Percentiles rank a stretch among this genome's conserved stretches.
Conservation (phyloP, 306 rosid genomes). For the Rosa lucieae region DNA sequence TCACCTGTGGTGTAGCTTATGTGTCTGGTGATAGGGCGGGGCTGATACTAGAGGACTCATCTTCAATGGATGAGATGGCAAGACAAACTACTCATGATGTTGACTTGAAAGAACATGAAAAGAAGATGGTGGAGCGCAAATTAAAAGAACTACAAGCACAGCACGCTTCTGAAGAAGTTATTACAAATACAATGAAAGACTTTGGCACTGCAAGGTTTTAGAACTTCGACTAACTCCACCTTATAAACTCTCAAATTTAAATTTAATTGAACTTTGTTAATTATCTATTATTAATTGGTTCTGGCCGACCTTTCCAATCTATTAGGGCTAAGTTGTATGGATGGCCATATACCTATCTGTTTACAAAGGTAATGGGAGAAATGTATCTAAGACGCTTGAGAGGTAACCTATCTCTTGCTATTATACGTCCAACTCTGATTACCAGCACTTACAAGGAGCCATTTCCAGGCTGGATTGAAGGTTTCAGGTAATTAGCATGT, state of each 20-base stretch:
- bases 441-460: constrained; percentile 36
- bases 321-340: constrained; percentile 43
- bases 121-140: constrained; percentile 23
- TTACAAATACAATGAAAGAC: constrained; percentile 27
- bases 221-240: too few species aligned
- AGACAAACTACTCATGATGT: constrained; percentile 13
- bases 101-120: constrained; percentile 31
- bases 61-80: constrained; percentile 15
- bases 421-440: constrained; percentile 31
- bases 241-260: too few species aligned
- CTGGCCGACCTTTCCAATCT: neutral
- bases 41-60: constrained; percentile 22
- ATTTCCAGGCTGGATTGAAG: constrained; percentile 51
- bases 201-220: constrained; percentile 39
- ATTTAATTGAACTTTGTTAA: neutral
- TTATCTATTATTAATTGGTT: neutral
- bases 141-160: constrained; percentile 15
- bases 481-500: constrained; percentile 28
- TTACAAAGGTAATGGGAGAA: constrained; percentile 57
- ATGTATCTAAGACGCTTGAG: constrained; percentile 22
- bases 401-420: constrained; percentile 20
- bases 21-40: constrained; percentile 20
- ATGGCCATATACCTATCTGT: constrained; percentile 41
- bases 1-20: constrained; percentile 28
- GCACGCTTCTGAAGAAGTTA: neutral